Conservation (phyloP, 208 protist genomes). For the Crithidia brevicula region DNA sequence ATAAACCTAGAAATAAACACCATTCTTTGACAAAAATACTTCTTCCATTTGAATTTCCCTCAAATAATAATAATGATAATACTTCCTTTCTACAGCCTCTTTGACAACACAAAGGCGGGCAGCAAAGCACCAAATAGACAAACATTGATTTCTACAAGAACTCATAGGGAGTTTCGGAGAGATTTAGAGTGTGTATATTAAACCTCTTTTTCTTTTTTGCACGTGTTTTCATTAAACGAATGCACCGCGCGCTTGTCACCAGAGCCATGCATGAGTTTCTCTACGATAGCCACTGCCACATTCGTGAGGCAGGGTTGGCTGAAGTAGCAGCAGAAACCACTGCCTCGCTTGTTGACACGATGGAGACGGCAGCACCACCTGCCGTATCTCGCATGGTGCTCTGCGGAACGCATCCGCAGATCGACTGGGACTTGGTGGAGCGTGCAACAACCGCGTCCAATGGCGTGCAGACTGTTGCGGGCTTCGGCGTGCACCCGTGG, state of each 20-base stretch:
- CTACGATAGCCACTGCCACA: conserved; percentile 31
- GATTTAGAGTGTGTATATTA: no score
- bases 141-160: no score
- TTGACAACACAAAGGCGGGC: no score
- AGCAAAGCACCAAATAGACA: no score
- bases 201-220: background rate
- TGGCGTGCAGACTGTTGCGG: conserved; percentile 22
- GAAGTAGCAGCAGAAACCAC: background rate
- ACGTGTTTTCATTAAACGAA: background rate
- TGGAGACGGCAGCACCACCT: no score
- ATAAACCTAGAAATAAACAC: no score
- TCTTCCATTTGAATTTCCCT: no score
- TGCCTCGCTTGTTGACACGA: no score
- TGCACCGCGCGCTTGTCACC: background rate
- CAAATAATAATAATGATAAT: no score
- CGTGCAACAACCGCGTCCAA: background rate
- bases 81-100: no score
- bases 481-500: conserved; percentile 87
- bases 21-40: no score
- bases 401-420: conserved; percentile 76
- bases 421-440: conserved; percentile 62
- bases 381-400: conserved; percentile 34
- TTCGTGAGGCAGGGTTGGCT: background rate
- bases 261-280: conserved; percentile 4
- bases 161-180: no score